These are phyloP conservation scores for Paramyrothecium roridum DNA, from an alignment of 2,329 filamentous ascomycete species.

Conservation along the genomic window DNA sequence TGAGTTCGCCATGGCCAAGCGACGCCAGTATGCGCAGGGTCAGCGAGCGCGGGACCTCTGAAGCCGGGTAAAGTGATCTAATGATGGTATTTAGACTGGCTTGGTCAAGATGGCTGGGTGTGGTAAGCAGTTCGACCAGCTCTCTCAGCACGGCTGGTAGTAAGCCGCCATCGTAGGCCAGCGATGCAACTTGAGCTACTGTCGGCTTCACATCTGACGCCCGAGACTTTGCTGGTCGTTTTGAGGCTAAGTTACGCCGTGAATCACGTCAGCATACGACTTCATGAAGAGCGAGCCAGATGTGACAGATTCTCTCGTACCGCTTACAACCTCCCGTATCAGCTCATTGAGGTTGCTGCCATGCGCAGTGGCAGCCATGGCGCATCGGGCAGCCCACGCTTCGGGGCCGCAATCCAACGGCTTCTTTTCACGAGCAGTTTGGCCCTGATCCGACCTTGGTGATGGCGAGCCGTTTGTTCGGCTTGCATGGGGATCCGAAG, in stretches of 20 bases:
- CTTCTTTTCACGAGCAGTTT: too few relatives aligned
- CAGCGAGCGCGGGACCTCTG: conserved; percentile 55
- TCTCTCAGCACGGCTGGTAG: conserved; percentile 55
- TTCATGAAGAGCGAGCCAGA: conserved; percentile 13
- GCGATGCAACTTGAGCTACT: conserved; percentile 59
- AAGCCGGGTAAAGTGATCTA: conserved; percentile 73
- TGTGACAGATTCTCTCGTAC: not conserved
- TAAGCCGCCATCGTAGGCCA: conserved; percentile 68
- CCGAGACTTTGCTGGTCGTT: conserved; percentile 64
- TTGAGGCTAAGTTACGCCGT: conserved; percentile 44
- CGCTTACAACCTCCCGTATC: not conserved
- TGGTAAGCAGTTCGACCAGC: conserved; percentile 65
- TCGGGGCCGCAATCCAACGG: too few relatives aligned
- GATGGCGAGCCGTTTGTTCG: too few relatives aligned
- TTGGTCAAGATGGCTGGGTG: conserved; percentile 71
- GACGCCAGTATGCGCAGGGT: conserved; percentile 66
- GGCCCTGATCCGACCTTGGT: too few relatives aligned
- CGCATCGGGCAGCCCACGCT: not conserved
- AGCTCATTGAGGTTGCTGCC: not conserved
- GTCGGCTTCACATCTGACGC: conserved; percentile 58
- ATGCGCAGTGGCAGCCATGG: not conserved
- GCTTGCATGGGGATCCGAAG: not conserved
- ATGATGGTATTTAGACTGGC: conserved; percentile 66
- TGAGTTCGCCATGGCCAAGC: conserved; percentile 74
- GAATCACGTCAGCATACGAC: conserved; percentile 4